Evolutionary conservation across 2,329 filamentous ascomycete genomes (phyloP).

Genomic region (Dryadomyces quercus-mongolicae): DNA sequence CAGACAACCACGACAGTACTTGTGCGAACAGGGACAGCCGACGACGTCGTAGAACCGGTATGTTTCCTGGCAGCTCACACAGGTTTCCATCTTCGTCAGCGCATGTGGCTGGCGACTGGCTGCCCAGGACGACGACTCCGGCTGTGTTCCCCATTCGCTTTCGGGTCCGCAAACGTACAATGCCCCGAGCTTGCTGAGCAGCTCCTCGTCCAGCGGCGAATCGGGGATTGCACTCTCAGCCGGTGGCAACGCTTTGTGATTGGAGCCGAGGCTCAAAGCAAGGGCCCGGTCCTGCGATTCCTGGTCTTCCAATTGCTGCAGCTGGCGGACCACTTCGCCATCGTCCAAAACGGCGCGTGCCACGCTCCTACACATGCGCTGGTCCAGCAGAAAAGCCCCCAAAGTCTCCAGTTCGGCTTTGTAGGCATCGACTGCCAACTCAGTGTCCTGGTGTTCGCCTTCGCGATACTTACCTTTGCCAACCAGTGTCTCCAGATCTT

Average conservation of each 20-base stretch:
- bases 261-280: constrained; percentile 2
- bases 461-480: constrained; percentile 13
- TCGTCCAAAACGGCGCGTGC: constrained; percentile 10
- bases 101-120: background rate
- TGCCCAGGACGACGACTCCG: background rate
- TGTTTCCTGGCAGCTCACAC: constrained; percentile 6
- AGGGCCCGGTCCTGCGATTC: constrained; percentile 7
- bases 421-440: constrained; percentile 8
- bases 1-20: constrained; percentile 40
- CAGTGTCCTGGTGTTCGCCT: constrained; percentile 8
- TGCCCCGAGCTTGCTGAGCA: background rate
- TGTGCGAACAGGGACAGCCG: constrained; percentile 26
- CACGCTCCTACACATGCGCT: constrained; percentile 12
- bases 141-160: background rate
- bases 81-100: constrained; percentile 1
- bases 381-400: constrained; percentile 4
- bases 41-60: background rate
- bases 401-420: constrained; percentile 6
- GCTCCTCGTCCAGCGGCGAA: background rate
- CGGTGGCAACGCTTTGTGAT: too few species aligned
- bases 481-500: constrained; percentile 8
- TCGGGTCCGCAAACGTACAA: background rate
- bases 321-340: constrained; percentile 4
- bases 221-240: background rate
- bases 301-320: constrained; percentile 7